phyloP scores from a whole-genome alignment of 1,139 yeast genomes.

The Debaryomyces coudertii region DNA sequence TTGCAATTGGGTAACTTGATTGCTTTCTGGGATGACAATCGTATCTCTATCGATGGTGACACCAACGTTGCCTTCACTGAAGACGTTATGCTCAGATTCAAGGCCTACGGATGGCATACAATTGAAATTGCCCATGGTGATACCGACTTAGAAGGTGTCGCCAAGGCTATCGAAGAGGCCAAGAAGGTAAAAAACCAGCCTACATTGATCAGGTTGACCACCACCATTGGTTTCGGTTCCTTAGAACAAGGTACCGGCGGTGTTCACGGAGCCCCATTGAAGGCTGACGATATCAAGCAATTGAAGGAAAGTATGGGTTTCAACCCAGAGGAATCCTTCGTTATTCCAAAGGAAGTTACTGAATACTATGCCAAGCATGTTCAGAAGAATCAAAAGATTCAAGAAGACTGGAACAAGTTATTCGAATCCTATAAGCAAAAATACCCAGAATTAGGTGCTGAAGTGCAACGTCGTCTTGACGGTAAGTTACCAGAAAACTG shows the following conservation, averaged over 20 bases:
- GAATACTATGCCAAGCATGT: constrained; percentile 65
- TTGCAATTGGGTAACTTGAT: constrained; percentile 91
- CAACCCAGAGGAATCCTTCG: constrained; percentile 81
- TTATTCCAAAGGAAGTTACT: constrained; percentile 82
- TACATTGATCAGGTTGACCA: constrained; percentile 83
- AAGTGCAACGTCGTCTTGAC: constrained; percentile 77
- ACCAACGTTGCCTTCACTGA: constrained; percentile 93
- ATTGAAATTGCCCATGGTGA: constrained; percentile 80
- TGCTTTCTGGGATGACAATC: constrained; percentile 97
- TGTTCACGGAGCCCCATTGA: constrained; percentile 97
- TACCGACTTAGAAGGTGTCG: constrained; percentile 72
- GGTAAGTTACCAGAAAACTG: constrained; percentile 86
- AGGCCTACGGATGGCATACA: constrained; percentile 95
- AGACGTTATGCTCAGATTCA: constrained; percentile 83
- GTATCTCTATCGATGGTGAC: constrained; percentile 95
- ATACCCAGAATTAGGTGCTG: constrained; percentile 82
- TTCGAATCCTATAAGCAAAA: constrained; percentile 64
- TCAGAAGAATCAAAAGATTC: constrained; percentile 59
- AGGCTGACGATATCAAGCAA: constrained; percentile 90
- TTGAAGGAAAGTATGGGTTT: constrained; percentile 85
- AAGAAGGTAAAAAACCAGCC: constrained; percentile 77
- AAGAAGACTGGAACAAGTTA: constrained; percentile 72
- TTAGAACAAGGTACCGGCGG: constrained; percentile 81
- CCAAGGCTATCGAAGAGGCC: constrained; percentile 73
- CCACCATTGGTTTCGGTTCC: constrained; percentile 96